Evolutionary conservation across 257 asterid genomes (phyloP).

Genomic region (Solanum commersonii): DNA sequence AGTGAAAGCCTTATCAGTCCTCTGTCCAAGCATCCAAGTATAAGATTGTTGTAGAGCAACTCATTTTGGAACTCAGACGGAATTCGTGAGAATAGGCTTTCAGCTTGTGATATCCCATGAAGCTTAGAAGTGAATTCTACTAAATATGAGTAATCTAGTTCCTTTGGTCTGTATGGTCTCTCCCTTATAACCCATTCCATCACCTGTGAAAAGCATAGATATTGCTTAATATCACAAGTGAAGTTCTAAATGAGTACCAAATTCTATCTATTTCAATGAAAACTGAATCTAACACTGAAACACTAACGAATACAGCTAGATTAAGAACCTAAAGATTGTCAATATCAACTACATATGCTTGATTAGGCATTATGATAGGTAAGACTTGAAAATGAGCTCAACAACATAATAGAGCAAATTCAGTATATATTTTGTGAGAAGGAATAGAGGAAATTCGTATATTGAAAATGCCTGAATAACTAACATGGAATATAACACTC

Average conservation of each 20-base stretch:
- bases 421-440: background rate
- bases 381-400: background rate
- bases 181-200: constrained; percentile 98
- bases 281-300: background rate
- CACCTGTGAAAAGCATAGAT: constrained; percentile 36
- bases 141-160: constrained; percentile 71
- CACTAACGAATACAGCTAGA: background rate
- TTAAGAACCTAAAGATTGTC: background rate
- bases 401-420: background rate
- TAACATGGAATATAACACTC: background rate
- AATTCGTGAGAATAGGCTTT: constrained; percentile 56
- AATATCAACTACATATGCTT: background rate
- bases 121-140: constrained; percentile 77
- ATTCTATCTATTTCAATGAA: background rate
- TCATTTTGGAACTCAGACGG: constrained; percentile 63
- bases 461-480: background rate
- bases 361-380: background rate
- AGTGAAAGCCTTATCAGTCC: constrained; percentile 61
- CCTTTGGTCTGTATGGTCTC: constrained; percentile 72
- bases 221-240: background rate
- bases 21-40: constrained; percentile 81
- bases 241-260: background rate
- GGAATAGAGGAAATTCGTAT: background rate
- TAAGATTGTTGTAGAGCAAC: constrained; percentile 74
- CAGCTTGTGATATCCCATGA: constrained; percentile 74